Conservation (phyloP, 805 yeast genomes). For the Phaffomyces opuntiae region DNA sequence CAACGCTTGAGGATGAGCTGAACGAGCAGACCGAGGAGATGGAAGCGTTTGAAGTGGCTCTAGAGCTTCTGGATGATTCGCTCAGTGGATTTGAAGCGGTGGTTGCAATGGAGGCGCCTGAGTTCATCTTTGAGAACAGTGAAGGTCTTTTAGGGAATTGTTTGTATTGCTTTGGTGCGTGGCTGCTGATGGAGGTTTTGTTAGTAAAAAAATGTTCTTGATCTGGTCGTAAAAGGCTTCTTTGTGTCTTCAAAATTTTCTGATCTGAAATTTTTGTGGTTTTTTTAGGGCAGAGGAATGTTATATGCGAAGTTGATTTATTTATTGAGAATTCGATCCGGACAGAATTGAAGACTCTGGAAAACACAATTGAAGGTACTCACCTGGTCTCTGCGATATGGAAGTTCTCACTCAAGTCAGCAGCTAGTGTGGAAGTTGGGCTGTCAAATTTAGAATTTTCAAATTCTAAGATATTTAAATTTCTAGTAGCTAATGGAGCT, state of each 20-base stretch:
- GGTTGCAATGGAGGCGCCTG: constrained; percentile 6
- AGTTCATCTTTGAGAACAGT: constrained; percentile 2
- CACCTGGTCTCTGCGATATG: constrained; percentile 22
- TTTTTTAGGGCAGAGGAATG: too few species aligned
- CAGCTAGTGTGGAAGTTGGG: constrained; percentile 33
- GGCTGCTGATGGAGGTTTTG: background rate
- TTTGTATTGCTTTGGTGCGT: background rate
- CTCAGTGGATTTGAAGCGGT: background rate
- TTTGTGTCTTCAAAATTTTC: background rate
- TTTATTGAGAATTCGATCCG: too few species aligned
- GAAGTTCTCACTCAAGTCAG: constrained; percentile 31
- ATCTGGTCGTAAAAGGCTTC: background rate
- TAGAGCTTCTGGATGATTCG: constrained; percentile 8
- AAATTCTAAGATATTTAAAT: constrained; percentile 16
- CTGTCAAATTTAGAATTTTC: constrained; percentile 31
- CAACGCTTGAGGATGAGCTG: constrained; percentile 19
- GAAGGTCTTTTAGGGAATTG: constrained; percentile 1
- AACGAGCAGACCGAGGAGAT: constrained; percentile 18
- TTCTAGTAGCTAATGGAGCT: constrained; percentile 11
- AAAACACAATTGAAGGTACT: constrained; percentile 4
- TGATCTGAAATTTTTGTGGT: background rate
- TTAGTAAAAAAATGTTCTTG: background rate
- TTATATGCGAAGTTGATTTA: too few species aligned
- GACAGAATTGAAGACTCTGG: too few species aligned
- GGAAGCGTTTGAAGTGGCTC: constrained; percentile 20